phyloP scores from a whole-genome alignment of 768 basidiomycete genomes.

The Collybia nuda region DNA sequence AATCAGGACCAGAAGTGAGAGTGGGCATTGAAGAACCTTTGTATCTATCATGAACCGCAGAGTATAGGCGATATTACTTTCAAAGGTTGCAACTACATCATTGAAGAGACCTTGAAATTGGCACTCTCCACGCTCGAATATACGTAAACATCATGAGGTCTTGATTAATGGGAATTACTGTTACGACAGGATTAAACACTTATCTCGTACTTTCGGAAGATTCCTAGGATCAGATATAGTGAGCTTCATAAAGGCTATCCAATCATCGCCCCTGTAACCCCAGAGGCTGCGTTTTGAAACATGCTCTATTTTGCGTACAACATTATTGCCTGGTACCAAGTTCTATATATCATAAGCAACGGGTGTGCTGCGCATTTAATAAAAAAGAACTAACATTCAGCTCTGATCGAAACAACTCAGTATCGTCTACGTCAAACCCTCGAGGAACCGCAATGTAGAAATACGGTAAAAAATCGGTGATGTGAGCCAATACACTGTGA shows the following conservation, averaged over 20 bases:
- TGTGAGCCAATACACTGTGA: constrained; percentile 83
- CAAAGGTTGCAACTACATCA: constrained; percentile 68
- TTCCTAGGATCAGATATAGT: constrained; percentile 69
- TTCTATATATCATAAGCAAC: constrained; percentile 21
- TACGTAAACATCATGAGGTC: constrained; percentile 36
- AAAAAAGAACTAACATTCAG: constrained; percentile 63
- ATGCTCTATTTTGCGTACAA: constrained; percentile 55
- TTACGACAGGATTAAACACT: constrained; percentile 36
- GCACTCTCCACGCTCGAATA: constrained; percentile 77
- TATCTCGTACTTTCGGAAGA: constrained; percentile 90
- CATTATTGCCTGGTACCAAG: constrained; percentile 27
- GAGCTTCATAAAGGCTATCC: constrained; percentile 82
- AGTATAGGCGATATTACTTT: constrained; percentile 91
- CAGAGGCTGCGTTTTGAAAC: constrained; percentile 73
- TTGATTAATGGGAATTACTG: constrained; percentile 9
- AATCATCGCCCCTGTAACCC: constrained; percentile 87
- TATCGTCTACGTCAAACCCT: constrained; percentile 72
- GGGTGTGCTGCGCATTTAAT: not conserved
- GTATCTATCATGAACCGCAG: constrained; percentile 99
- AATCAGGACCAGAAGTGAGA: not conserved
- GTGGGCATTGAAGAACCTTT: constrained; percentile 49
- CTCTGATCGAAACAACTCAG: constrained; percentile 59
- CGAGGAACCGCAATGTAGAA: constrained; percentile 89
- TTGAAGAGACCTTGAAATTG: constrained; percentile 60
- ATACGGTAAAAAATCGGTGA: constrained; percentile 86